These are phyloP conservation scores for Solanum chmielewskii DNA, from an alignment of 257 asterid species.

Conservation along the genomic window DNA sequence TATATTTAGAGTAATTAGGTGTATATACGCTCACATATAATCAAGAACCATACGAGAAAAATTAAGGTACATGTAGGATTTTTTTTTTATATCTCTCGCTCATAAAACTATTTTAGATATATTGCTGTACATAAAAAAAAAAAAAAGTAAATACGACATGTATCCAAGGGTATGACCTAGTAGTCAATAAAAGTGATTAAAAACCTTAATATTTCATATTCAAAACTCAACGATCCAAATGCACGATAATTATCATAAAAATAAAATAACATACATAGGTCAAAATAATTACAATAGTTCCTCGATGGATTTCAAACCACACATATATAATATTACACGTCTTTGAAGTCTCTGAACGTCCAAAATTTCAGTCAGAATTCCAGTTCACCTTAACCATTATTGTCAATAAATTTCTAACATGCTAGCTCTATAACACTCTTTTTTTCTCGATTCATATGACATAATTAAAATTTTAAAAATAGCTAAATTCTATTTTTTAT, in stretches of 20 bases:
- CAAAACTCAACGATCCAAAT: not conserved
- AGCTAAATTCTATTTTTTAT: rapidly evolving
- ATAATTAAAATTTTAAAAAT: no score
- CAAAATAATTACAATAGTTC: not conserved
- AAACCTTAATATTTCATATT: rapidly evolving
- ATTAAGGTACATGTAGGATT: not conserved
- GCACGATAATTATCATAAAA: rapidly evolving
- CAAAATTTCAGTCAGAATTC: not conserved
- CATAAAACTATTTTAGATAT: not conserved
- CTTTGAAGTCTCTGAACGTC: not conserved
- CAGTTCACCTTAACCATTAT: not conserved
- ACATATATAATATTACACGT: not conserved
- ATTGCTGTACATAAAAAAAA: rapidly evolving
- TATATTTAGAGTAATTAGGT: not conserved
- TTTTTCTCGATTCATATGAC: no score
- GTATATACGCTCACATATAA: not conserved
- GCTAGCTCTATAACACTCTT: not conserved
- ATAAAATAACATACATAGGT: not conserved
- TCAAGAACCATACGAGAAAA: not conserved
- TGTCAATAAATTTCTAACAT: not conserved
- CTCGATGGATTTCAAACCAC: not conserved
- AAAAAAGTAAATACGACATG: not conserved
- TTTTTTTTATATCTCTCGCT: not conserved
- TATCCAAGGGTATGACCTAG: rapidly evolving
- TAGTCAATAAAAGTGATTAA: rapidly evolving